Base-by-base conservation (phyloP, 768 basidiomycete species). In the Goffeauzyma gilvescens region DNA sequence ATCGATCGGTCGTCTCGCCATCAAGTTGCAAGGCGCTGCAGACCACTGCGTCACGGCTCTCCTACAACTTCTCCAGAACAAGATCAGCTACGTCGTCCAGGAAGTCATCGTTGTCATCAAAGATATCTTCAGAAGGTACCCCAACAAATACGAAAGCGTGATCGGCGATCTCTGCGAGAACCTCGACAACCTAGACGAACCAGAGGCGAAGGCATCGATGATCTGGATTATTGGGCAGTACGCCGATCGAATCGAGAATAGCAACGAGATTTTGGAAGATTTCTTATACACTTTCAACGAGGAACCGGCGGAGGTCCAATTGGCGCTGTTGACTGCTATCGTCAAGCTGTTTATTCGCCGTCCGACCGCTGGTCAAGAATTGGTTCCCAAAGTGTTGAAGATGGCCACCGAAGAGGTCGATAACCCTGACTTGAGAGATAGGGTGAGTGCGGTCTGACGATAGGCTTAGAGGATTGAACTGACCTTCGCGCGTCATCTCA, bases 171-270 rank as follows among this genome's bases (percentile, higher is more conserved):
- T 98, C 15, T 96, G 90, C 62, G 81, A 85, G 59, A 78, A 93
- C 59, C 70, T 96, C 32, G 89, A 95, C 60, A 71, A 73, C 7
- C 66, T 96, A 37, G 90, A 96, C 53, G 93, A 96, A 57, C 81
- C 93, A 0, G 93, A 98, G 65, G 78, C 89, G 17, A 96, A 96
- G 59, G 80, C 90, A 2, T 79, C 87, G 8, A 93, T 98, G 76
- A 74, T 98, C 24, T 98, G 93, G 93, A 85, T 96, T 55, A 67
- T 96, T 26, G 93, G 93, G 0, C 86, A 98, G 65, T 96, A 86
- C 55, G 81, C 93, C 24, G 75, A 96, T 61, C 73, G 78, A 54
- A 96, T 98, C 46, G 84, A 93, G 50, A 95, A 96, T 55, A 82
- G 79, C 7, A 87, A 95, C 55, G 89, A 96, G 52, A 70, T 98